Evolutionary conservation across 192 early-diverging fungal species (phyloP).

Genomic region (Podila horticola): DNA sequence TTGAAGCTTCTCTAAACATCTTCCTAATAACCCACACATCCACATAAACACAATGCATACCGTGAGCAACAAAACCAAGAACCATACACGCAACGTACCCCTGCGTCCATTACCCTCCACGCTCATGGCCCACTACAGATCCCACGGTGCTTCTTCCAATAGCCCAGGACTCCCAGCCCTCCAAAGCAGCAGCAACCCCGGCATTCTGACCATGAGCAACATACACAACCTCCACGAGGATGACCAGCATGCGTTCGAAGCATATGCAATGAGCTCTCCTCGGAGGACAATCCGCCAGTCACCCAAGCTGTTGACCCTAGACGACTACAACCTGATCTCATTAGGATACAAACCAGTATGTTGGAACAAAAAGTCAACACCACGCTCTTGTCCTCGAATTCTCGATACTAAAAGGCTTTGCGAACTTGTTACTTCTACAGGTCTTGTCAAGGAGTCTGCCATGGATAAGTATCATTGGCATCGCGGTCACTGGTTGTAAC

Average conservation of each 20-base stretch:
- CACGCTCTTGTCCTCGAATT: background rate
- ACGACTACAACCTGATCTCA: slow-evolving; percentile 40
- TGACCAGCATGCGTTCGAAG: slow-evolving; percentile 12
- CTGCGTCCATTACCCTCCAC: background rate
- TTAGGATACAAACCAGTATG: slow-evolving; percentile 46
- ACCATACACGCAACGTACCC: background rate
- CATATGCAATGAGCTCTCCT: background rate
- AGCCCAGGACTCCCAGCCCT: background rate
- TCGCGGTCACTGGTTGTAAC: slow-evolving; percentile 22
- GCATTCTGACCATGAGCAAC: background rate
- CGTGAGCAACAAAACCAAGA: background rate
- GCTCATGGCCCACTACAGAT: background rate
- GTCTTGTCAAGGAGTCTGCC: slow-evolving; percentile 33
- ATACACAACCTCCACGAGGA: slow-evolving; percentile 24
- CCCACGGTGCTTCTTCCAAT: background rate
- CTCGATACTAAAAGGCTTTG: background rate
- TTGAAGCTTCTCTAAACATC: too few relatives aligned
- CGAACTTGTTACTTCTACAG: background rate
- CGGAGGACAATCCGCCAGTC: background rate
- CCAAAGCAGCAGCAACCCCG: background rate
- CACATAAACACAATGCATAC: background rate
- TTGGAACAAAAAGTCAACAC: background rate
- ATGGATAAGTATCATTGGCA: slow-evolving; percentile 15
- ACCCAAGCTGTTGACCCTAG: slow-evolving; percentile 31
- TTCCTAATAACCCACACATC: too few relatives aligned